A percentile compares a stretch with the other conserved stretches of the same genome.
These are phyloP conservation scores for Geotrichum reessii DNA, from an alignment of 1,139 yeast species.

Conservation along the genomic window DNA sequence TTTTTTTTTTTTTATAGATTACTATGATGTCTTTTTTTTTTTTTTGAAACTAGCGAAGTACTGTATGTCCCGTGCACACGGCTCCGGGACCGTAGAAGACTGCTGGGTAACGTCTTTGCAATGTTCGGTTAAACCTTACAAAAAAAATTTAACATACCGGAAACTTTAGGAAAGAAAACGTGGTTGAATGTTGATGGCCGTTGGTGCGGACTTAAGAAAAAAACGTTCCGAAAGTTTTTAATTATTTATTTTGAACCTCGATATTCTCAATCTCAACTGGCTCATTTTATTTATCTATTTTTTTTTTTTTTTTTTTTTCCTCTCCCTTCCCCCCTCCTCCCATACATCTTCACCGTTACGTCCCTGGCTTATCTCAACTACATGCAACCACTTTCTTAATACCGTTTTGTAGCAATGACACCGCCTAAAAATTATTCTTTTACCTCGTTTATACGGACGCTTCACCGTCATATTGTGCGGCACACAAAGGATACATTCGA, in stretches of 20 bases:
- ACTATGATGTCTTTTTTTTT: background rate
- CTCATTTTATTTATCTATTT: background rate
- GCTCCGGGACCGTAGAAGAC: too few species aligned
- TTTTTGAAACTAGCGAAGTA: background rate
- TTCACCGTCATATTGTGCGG: background rate
- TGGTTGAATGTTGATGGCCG: background rate
- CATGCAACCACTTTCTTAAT: background rate
- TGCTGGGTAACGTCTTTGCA: too few species aligned
- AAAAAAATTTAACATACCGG: background rate
- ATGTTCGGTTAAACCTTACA: background rate
- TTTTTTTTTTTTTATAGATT: too few species aligned
- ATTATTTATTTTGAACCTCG: background rate
- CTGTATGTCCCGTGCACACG: too few species aligned
- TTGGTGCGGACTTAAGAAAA: background rate
- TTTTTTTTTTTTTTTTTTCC: background rate
- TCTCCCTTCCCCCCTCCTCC: background rate
- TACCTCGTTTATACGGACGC: background rate
- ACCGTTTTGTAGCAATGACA: background rate
- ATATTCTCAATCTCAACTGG: background rate
- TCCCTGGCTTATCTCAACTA: background rate
- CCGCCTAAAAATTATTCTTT: background rate
- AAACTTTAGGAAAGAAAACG: background rate
- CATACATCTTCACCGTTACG: background rate
- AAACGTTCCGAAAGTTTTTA: background rate
- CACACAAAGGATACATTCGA: slow-evolving; percentile 9